A percentile compares a stretch with the other conserved stretches of the same genome.
Conservation (phyloP, 345 rosid species). For the Gossypium bickii region DNA sequence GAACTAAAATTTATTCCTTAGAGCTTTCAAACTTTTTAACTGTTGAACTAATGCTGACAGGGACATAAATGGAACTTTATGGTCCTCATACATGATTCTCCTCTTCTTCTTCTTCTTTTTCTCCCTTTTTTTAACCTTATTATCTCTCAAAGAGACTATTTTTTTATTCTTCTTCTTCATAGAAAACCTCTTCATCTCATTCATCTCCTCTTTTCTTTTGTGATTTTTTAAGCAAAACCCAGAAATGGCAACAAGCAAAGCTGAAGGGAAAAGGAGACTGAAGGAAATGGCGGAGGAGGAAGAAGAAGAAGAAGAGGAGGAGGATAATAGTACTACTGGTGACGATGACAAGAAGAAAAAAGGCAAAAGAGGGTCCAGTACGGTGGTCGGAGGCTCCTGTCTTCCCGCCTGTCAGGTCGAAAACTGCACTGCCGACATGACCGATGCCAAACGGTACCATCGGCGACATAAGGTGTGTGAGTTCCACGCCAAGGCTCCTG, state of each 20-base stretch:
- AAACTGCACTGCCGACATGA: slow-evolving; percentile 56
- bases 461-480: slow-evolving; percentile 89
- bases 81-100: slow-evolving; percentile 37
- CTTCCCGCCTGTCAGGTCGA: slow-evolving; percentile 58
- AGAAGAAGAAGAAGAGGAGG: slow-evolving; percentile 51
- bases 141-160: neutral
- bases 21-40: slow-evolving; percentile 7
- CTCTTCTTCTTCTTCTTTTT: neutral
- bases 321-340: neutral
- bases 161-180: slow-evolving; percentile 10
- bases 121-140: slow-evolving; percentile 9
- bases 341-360: slow-evolving; percentile 48
- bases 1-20: slow-evolving; percentile 14
- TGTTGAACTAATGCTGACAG: slow-evolving; percentile 13
- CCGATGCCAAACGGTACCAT: slow-evolving; percentile 66
- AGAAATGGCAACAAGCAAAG: slow-evolving; percentile 49
- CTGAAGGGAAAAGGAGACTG: slow-evolving; percentile 60
- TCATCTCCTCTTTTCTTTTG: neutral
- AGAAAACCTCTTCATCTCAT: neutral
- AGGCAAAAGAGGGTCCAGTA: slow-evolving; percentile 32
- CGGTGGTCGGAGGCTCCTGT: slow-evolving; percentile 21
- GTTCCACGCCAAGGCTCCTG: slow-evolving; percentile 68
- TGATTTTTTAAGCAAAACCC: neutral
- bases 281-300: slow-evolving; percentile 52
- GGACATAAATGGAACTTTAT: slow-evolving; percentile 22